Percentiles rank a stretch among this genome's conserved stretches.
Evolutionary conservation across 2,329 filamentous ascomycete species (phyloP).

Genomic region (Monosporascus sp.): DNA sequence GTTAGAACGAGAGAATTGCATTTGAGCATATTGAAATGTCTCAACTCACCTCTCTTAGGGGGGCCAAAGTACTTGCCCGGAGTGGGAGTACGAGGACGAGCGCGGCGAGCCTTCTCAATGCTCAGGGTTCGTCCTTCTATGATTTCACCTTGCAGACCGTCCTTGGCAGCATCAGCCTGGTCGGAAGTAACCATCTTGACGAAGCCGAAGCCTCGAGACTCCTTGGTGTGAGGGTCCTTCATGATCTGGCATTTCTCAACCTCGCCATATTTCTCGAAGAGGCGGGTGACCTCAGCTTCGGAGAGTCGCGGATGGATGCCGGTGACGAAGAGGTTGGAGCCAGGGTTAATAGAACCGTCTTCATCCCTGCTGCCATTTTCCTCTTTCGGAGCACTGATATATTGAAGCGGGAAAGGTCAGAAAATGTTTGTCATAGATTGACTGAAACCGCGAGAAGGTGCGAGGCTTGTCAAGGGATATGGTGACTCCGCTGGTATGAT

Average conservation of each 20-base stretch:
- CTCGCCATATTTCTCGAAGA: constrained; percentile 98
- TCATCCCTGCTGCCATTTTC: constrained; percentile 55
- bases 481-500: not conserved
- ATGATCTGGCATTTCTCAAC: constrained; percentile 99
- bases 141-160: constrained; percentile 88
- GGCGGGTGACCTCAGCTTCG: constrained; percentile 84
- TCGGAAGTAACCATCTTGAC: constrained; percentile 98
- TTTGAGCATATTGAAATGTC: not conserved
- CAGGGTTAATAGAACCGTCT: constrained; percentile 80
- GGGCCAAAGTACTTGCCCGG: constrained; percentile 99
- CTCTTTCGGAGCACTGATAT: constrained; percentile 43
- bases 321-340: constrained; percentile 97
- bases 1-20: constrained; percentile 12
- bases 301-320: constrained; percentile 91
- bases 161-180: constrained; percentile 93
- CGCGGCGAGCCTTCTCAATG: constrained; percentile 97
- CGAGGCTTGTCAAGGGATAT: not conserved
- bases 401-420: constrained; percentile 8
- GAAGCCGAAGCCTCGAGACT: constrained; percentile 97
- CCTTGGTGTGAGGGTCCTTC: constrained; percentile 96
- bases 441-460: not conserved
- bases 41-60: constrained; percentile 82
- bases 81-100: constrained; percentile 89
- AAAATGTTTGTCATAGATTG: not conserved
- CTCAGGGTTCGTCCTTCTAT: constrained; percentile 93